Conservation (phyloP, 345 rosid species). For the Gossypium herbaceum region DNA sequence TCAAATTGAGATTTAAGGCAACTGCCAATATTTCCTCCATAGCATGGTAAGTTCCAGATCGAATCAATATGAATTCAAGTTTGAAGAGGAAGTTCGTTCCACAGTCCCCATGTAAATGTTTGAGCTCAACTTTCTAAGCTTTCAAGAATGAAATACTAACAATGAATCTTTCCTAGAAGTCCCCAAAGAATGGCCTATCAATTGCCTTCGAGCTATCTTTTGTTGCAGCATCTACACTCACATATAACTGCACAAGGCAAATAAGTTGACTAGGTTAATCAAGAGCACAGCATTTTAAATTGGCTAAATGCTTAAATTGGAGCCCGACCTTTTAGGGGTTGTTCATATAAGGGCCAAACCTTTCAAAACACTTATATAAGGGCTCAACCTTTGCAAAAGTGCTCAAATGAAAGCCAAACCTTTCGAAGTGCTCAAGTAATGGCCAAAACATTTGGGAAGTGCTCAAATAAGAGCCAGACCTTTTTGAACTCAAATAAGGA, state of each 20-base stretch:
- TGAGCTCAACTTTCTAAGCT: not conserved
- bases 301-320: no score
- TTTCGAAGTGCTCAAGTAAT: no score
- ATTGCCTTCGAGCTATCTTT: conserved; percentile 79
- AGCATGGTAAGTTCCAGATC: not conserved
- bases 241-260: conserved; percentile 27
- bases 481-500: no score
- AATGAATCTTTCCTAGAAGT: conserved; percentile 93
- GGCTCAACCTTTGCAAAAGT: no score
- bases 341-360: no score
- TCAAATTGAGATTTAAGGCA: not conserved
- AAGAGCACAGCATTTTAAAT: not conserved
- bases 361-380: no score
- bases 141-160: conserved; percentile 40
- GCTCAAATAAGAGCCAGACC: no score
- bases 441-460: no score
- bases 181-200: conserved; percentile 92
- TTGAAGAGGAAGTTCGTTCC: no score
- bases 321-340: no score
- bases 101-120: not conserved
- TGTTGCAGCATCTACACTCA: not conserved
- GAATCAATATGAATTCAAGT: not conserved
- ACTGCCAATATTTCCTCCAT: not conserved
- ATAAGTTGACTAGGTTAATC: conserved; percentile 10
- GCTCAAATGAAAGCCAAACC: no score